A percentile compares a stretch with the other conserved stretches of the same genome.
Evolutionary conservation across 2,329 filamentous ascomycete species (phyloP).

Genomic region (Aschersonia sp.): DNA sequence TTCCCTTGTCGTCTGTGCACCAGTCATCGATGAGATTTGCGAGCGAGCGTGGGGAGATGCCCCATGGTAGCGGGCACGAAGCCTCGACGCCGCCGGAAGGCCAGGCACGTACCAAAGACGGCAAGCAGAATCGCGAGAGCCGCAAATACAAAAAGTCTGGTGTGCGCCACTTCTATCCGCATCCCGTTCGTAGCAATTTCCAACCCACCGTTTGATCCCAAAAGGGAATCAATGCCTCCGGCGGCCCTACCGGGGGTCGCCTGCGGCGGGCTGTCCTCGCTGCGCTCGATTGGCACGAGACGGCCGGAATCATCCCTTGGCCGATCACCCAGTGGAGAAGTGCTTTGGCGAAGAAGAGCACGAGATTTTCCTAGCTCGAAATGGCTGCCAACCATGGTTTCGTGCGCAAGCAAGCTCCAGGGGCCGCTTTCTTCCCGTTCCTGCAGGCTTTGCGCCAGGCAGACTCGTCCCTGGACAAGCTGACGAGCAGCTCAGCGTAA

Average conservation of each 20-base stretch:
- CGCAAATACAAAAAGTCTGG: background rate
- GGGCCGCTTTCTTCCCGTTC: background rate
- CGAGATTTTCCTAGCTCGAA: background rate
- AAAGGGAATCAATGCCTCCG: too few relatives aligned
- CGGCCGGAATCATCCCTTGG: background rate
- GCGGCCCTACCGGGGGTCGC: too few relatives aligned
- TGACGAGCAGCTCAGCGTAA: background rate
- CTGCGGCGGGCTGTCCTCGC: background rate
- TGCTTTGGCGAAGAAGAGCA: background rate
- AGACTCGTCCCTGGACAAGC: background rate
- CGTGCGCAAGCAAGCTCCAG: background rate
- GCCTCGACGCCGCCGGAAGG: background rate
- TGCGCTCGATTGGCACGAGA: background rate
- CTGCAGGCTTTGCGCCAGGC: background rate
- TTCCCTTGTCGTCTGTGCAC: background rate
- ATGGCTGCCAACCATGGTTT: background rate
- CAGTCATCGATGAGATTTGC: background rate
- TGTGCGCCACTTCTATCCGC: too few relatives aligned
- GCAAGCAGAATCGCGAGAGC: background rate
- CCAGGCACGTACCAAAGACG: background rate
- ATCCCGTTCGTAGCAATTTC: too few relatives aligned
- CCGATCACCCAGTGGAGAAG: background rate
- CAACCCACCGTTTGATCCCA: too few relatives aligned
- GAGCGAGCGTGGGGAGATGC: background rate
- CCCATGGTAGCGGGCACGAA: background rate